These are phyloP conservation scores for Rhizopogon vesiculosus DNA, from an alignment of 768 basidiomycete species.

Conservation along the genomic window DNA sequence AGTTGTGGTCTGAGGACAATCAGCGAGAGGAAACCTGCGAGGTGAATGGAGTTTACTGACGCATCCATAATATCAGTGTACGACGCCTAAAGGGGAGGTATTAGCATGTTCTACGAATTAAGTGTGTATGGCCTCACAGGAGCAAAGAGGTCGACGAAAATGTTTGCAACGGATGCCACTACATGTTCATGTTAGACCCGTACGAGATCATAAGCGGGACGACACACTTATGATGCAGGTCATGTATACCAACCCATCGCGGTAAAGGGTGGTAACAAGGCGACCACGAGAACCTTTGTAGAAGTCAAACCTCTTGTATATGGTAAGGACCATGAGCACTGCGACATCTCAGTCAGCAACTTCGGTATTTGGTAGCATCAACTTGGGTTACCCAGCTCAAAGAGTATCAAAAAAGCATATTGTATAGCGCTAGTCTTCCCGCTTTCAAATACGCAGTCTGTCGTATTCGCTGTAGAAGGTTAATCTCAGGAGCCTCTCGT, in stretches of 20 bases:
- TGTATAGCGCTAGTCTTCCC: not conserved
- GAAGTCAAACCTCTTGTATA: not conserved
- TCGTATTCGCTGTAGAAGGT: not conserved
- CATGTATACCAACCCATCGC: not conserved
- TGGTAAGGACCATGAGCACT: not conserved
- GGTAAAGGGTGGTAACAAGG: not conserved
- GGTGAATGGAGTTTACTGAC: not conserved
- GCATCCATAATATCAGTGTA: not conserved
- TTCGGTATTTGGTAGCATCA: not conserved
- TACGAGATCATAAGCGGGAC: not conserved
- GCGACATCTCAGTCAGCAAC: not conserved
- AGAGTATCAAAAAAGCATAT: not conserved
- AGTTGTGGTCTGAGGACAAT: not conserved
- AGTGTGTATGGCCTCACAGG: not conserved
- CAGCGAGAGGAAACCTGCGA: not conserved
- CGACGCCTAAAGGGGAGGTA: not conserved
- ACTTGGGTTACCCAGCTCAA: not conserved
- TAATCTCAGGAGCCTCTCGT: not conserved
- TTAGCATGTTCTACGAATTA: not conserved
- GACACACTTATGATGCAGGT: not conserved
- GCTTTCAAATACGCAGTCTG: not conserved
- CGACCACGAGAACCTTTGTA: not conserved
- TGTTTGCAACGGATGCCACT: not conserved
- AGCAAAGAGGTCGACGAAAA: not conserved
- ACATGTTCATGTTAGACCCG: not conserved